A percentile compares a stretch with the other conserved stretches of the same genome.
Evolutionary conservation across 257 asterid species (phyloP).

Genomic region (Petrea volubilis): DNA sequence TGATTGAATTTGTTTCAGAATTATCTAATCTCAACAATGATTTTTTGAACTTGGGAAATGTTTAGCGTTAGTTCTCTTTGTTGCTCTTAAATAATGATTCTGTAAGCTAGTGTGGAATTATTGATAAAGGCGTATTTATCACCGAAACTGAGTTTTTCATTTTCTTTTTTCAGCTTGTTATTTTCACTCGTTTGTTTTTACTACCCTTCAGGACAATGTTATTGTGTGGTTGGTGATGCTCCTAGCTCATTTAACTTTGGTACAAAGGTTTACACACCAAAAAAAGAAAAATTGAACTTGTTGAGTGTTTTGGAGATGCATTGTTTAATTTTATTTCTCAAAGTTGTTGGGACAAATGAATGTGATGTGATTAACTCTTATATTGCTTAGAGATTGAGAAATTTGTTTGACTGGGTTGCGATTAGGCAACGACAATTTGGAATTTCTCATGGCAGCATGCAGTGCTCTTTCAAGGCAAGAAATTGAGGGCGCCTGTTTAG

Average conservation of each 20-base stretch:
- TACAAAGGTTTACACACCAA: conserved; percentile 13
- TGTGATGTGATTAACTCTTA: not conserved
- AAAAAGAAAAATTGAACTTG: not conserved
- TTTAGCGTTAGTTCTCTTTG: not conserved
- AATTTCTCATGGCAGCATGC: not conserved
- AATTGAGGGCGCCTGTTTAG: not conserved
- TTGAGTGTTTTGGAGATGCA: not conserved
- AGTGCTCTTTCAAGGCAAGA: not conserved
- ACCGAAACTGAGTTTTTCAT: not conserved
- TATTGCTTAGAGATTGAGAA: not conserved
- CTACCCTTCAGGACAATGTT: conserved; percentile 16
- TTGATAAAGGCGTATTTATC: not conserved
- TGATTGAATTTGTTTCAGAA: conserved; percentile 4
- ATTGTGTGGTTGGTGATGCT: conserved; percentile 33
- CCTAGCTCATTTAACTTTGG: conserved; percentile 27
- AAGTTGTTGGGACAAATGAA: not conserved
- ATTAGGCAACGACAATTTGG: not conserved
- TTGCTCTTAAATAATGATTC: not conserved
- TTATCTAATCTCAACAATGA: not conserved
- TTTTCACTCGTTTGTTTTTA: not conserved
- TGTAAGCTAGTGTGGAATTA: conserved; percentile 3
- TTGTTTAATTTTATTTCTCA: not conserved
- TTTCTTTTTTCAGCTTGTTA: not conserved
- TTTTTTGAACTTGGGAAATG: not conserved
- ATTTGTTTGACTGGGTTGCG: not conserved